Base-by-base conservation (phyloP, 75 land plant genomes). In the Chamaecyparis obtusa region DNA sequence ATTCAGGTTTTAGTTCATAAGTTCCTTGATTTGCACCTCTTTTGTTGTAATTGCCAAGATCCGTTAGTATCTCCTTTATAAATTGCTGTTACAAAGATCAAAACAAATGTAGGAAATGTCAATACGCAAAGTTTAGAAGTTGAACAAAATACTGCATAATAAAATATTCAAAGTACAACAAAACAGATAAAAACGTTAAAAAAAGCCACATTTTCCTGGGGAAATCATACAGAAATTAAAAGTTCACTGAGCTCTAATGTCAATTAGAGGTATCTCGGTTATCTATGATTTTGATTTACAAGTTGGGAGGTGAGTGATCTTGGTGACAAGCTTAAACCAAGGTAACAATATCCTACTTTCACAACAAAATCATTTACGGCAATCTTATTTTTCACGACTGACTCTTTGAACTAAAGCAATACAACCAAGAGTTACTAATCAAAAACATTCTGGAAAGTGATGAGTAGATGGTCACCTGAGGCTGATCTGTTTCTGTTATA, bases 11-110 rank as follows among this genome's bases (percentile, higher is more conserved):
- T 30, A 98, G 96, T 92, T 98, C 99, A 74, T 98, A 97, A 32
- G 99, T 98, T 82, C 99, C 99, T 90, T 98, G 99, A 88, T 98
- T 96, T 48, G 99, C 88, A 87, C 99, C 99, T 82, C 98, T 90
- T 87, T 98, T 98, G 90, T 98, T 98, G 92, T 98, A 98, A 14
- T 92, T 92, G 87, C 99, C 96, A 67, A 98, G 95, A 87, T 98
- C 99, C 87, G 92, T 95, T 79, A 98, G 87, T 54, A 98, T 94
- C 89, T 98, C 99, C 90, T 98, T 98, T 90, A 98, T 87, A 69
- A 98, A 98, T 90, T 97, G 99, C 98, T 98, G 95, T 87, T 89
- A 84, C 17, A 83, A 43, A 39, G 24, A 60, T 81, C 49, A 39
- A 64, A 64, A 46, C 46, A 17, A 27, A 36, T 9, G 35, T 46